These are phyloP conservation scores for Vanrija sp. DNA, from an alignment of 1,284 basidiomycete genomes.

Conservation along the genomic window DNA sequence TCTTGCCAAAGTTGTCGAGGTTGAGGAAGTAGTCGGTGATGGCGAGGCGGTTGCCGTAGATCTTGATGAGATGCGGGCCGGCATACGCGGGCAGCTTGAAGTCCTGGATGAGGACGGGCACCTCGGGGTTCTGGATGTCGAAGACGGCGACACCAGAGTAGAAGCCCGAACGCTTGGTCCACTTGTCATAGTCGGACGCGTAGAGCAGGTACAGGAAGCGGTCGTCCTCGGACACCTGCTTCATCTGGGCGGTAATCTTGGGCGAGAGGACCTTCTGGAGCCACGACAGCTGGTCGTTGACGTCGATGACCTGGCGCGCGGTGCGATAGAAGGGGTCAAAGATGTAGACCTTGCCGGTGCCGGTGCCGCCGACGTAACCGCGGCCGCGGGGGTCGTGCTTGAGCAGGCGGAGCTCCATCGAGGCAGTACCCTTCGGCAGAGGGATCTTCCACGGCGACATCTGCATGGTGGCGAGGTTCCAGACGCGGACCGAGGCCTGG, in stretches of 20 bases:
- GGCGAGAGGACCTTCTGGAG: conserved; percentile 1
- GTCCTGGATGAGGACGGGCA: conserved; percentile 8
- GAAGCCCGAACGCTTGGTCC: conserved; percentile 2
- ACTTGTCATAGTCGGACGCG: conserved; percentile 6
- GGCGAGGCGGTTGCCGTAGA: conserved; percentile 11
- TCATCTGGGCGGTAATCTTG: conserved; percentile 14
- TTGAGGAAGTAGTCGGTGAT: conserved; percentile 16
- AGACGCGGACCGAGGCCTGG: conserved; percentile 9
- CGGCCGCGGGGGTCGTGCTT: conserved; percentile 7
- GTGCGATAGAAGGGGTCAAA: conserved; percentile 6
- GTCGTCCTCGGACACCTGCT: conserved; percentile 13
- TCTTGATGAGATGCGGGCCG: conserved; percentile 11
- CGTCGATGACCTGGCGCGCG: conserved; percentile 8
- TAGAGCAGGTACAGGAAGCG: conserved; percentile 12
- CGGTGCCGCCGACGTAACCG: conserved; percentile 14
- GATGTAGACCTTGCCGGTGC: conserved; percentile 11
- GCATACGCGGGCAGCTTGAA: conserved; percentile 8
- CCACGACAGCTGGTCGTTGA: conserved; percentile 4
- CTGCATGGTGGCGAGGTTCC: conserved; percentile 9
- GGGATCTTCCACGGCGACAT: conserved; percentile 5
- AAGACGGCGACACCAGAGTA: conserved; percentile 12
- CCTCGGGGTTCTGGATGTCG: conserved; percentile 9
- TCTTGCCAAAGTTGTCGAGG: conserved; percentile 16
- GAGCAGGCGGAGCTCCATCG: conserved; percentile 12
- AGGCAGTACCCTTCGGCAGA: conserved; percentile 7